Evolutionary conservation across 176 grass and related monocot genomes (phyloP), one percentile per base, ranked within the genome.

Genomic region (Puya raimondii): DNA sequence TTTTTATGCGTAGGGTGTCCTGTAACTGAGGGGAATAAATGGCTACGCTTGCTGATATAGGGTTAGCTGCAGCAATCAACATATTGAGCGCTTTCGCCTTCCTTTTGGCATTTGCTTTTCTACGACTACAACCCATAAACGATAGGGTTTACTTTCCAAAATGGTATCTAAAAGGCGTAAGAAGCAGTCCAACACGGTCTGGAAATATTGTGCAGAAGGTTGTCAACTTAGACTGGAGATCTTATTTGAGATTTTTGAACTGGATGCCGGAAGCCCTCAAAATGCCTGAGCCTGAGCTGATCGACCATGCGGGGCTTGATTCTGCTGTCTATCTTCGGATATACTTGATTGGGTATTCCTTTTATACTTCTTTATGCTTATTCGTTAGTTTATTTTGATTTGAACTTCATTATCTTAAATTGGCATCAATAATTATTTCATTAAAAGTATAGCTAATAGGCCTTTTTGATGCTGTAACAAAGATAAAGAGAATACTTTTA

Each of bases 121-220:
- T 94, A 47, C 83, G 95, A 20, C 83, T 99, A 57, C 95, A 99
- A 65, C 95, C 95, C 64, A 78, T 99, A 84, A 99, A 99, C 86
- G 95, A 99, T 58, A 85, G 95, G 57, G 95, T 99, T 63, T 99
- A 99, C 81, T 99, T 99, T 67, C 87, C 95, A 75, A 99, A 99
- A 80, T 99, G 95, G 95, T 99, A 99, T 78, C 78, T 99, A 65
- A 99, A 88, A 85, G 95, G 90, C 63, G 70, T 86, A 67, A 94
- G 95, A 81, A 88, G 81, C 80, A 94, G 89, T 50, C 95, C 95
- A 78, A 78, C 72, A 68, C 77, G 70, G 47, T 83, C 84, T 58
- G 87, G 85, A 80, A 53, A 72, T 66, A 77, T 88, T 78, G 72
- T 91, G 68, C 75, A 76, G 10, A 99, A 99, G 69, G 94, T 99